Evolutionary conservation across 805 yeast species (phyloP), one percentile per base, ranked within the genome.

Genomic region (Yarrowia osloensis): DNA sequence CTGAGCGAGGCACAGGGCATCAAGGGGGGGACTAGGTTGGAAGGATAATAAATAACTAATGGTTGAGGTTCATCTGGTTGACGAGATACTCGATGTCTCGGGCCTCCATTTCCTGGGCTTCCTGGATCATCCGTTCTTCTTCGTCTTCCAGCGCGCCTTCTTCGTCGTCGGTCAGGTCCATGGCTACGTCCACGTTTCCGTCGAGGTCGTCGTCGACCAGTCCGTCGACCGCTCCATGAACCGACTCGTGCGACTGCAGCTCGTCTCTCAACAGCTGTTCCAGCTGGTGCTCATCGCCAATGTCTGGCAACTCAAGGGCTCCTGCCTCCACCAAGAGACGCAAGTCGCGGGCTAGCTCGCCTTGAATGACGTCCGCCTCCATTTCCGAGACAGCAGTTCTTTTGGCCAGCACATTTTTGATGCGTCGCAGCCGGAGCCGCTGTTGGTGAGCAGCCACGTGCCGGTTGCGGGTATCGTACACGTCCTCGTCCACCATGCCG

Each of bases 1-100:
- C 66, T 61, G 66, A 61, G 66, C 66, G 66, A 61, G 66, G 66
- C 66, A 61, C 66, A 61, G 66, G 66, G 66, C 66, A 44, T 2
- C 9, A 19, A 3, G 26, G 22, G 22, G 22, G 21, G 22, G 22
- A 3, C 12, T 2, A 17, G 42, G 22, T 12, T 39, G 42, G 42
- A 39, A 39, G 21, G 17, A 8, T 6, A 15, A 52, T 15, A 54
- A 54, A 54, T 22, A 33, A 24, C 44, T 54, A 29, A 4, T 54
- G 61, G 33, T 54, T 33, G 49, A 57, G 63, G 28, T 28, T 29
- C 63, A 57, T 57, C 63, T 57, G 63, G 42, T 39, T 28, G 49
- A 57, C 47, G 28, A 57, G 63, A 40, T 28, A 12, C 28, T 57
- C 63, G n/a, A 57, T 40, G 49, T 57, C 63, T 22, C 15, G 63